Conservation (phyloP, 371 early-diverging fungal genomes). For the Actinomortierella ambigua region DNA sequence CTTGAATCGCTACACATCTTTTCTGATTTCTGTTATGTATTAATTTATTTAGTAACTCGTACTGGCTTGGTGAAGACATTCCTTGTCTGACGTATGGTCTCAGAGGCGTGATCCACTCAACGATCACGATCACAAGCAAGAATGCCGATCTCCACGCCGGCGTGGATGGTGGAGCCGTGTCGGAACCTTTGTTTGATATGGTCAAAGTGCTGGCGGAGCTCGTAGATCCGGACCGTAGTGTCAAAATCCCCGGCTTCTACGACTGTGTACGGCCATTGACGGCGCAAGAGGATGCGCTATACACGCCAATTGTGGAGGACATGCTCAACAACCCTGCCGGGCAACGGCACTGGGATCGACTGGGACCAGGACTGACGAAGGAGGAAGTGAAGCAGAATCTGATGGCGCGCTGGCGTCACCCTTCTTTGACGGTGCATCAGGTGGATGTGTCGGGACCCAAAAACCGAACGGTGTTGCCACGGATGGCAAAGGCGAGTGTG, state of each 20-base stretch:
- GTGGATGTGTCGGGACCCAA: conserved; percentile 77
- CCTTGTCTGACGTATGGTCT: conserved; percentile 98
- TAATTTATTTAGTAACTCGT: conserved; percentile 49
- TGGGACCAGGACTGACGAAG: conserved; percentile 44
- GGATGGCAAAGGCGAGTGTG: conserved; percentile 70
- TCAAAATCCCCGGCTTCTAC: conserved; percentile 74
- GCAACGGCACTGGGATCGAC: conserved; percentile 38
- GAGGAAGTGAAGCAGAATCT: conserved; percentile 57
- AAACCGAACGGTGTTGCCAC: conserved; percentile 74
- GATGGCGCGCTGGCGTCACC: conserved; percentile 82
- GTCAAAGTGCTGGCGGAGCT: conserved; percentile 69
- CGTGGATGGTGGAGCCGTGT: conserved; percentile 85
- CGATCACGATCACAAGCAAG: conserved; percentile 60
- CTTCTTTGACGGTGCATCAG: conserved; percentile 81
- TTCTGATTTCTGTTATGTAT: not conserved
- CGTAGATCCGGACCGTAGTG: conserved; percentile 61
- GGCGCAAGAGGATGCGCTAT: conserved; percentile 56
- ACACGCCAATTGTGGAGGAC: conserved; percentile 56
- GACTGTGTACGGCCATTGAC: conserved; percentile 60
- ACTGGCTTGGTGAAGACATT: conserved; percentile 94
- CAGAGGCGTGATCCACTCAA: conserved; percentile 83
- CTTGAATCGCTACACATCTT: not conserved
- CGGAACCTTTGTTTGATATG: conserved; percentile 79
- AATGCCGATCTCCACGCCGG: conserved; percentile 81
- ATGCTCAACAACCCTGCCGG: conserved; percentile 30